Evolutionary conservation across 1,139 yeast genomes (phyloP).

Genomic region (Debaryomyces subglobosus): DNA sequence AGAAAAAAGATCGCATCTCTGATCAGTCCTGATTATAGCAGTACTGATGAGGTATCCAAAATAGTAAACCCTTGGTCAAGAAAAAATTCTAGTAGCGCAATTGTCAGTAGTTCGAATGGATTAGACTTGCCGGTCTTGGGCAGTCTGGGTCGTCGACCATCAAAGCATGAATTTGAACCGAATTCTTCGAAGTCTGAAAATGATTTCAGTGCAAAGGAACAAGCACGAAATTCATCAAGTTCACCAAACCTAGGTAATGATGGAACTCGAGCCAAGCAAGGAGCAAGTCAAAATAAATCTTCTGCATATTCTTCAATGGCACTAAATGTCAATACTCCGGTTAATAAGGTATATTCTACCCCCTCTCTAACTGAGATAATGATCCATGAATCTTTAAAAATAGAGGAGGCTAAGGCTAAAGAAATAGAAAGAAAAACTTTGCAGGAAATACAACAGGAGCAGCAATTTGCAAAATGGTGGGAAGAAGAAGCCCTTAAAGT

Average conservation of each 20-base stretch:
- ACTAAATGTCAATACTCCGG: not conserved
- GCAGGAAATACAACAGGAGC: constrained; percentile 75
- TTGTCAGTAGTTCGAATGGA: not conserved
- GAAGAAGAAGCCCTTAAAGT: constrained; percentile 66
- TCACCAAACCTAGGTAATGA: not conserved
- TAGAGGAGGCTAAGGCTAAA: constrained; percentile 37
- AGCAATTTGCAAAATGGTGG: constrained; percentile 85
- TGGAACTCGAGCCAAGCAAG: not conserved
- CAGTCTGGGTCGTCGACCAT: not conserved
- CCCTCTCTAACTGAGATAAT: constrained; percentile 41
- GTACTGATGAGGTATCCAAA: not conserved
- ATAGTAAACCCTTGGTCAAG: constrained; percentile 7
- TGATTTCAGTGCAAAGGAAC: not conserved
- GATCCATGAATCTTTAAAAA: constrained; percentile 51
- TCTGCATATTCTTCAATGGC: not conserved
- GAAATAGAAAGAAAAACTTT: constrained; percentile 45
- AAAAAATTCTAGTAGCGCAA: constrained; percentile 1
- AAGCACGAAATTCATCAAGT: not conserved
- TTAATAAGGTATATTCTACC: constrained; percentile 8
- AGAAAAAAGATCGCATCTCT: constrained; percentile 36
- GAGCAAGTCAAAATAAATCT: not conserved
- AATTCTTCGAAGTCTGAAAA: not conserved
- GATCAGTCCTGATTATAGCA: not conserved
- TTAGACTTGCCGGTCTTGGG: constrained; percentile 18
- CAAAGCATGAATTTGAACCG: not conserved